These are phyloP conservation scores for Dryas drummondii DNA, from an alignment of 306 rosid genomes.

Conservation along the genomic window DNA sequence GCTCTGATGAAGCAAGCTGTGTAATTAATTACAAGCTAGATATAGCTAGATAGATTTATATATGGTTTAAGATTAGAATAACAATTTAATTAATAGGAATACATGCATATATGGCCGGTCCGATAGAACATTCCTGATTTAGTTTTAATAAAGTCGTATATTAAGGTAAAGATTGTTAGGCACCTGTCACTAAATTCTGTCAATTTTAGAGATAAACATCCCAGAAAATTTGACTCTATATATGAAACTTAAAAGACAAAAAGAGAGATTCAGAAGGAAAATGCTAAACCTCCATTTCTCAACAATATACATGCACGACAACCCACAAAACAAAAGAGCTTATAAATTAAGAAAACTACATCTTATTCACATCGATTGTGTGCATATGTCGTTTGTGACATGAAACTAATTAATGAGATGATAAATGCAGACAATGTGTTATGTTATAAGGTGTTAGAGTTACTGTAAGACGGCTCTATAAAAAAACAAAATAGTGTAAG, in stretches of 20 bases:
- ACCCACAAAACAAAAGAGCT: no score
- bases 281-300: background rate
- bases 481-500: no score
- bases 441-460: no score
- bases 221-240: background rate
- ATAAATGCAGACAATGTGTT: no score
- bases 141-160: background rate
- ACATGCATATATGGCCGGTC: background rate
- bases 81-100: no score
- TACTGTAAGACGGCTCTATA: no score
- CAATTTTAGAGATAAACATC: background rate
- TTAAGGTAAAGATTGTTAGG: background rate
- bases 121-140: background rate
- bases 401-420: no score
- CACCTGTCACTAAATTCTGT: background rate
- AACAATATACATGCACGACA: no score
- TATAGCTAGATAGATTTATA: background rate
- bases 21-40: no score
- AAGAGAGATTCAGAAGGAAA: background rate
- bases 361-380: no score
- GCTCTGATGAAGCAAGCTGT: constrained; percentile 10
- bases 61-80: background rate
- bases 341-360: no score
- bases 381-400: no score
- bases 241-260: background rate